Percentiles rank a stretch among this genome's conserved stretches.
Evolutionary conservation across 495 filamentous ascomycete genomes (phyloP).

Genomic region (Lindgomyces ingoldianus): DNA sequence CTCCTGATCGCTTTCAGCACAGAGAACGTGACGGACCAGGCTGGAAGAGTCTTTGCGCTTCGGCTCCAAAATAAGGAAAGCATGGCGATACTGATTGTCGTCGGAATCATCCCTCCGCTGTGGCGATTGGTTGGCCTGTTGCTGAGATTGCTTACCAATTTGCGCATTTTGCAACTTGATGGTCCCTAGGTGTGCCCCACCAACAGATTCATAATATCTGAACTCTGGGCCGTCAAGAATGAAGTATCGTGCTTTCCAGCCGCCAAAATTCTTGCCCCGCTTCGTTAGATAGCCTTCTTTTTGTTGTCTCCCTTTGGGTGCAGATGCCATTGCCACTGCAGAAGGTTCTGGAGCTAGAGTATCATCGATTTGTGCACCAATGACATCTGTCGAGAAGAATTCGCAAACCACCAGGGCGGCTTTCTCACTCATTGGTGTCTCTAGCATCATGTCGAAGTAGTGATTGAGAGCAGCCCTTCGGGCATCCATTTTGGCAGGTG

Average conservation of each 20-base stretch:
- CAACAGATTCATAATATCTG: conserved; percentile 87
- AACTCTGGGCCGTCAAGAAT: conserved; percentile 85
- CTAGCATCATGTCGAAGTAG: conserved; percentile 81
- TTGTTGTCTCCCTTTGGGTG: conserved; percentile 60
- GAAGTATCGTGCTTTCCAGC: conserved; percentile 98
- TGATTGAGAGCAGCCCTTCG: conserved; percentile 76
- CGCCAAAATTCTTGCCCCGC: conserved; percentile 95
- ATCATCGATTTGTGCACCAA: conserved; percentile 71
- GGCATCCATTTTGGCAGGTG: conserved; percentile 90
- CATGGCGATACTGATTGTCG: conserved; percentile 95
- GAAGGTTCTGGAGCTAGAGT: conserved; percentile 39
- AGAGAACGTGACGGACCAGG: conserved; percentile 90
- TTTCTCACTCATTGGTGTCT: conserved; percentile 75
- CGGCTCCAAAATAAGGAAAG: conserved; percentile 90
- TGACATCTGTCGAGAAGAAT: conserved; percentile 82
- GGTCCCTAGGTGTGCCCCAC: conserved; percentile 84
- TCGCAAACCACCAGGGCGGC: conserved; percentile 82
- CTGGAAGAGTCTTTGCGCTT: conserved; percentile 94
- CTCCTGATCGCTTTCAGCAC: conserved; percentile 91
- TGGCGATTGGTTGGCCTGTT: conserved; percentile 62
- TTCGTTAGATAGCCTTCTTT: conserved; percentile 96
- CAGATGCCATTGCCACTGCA: conserved; percentile 50
- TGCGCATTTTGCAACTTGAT: conserved; percentile 90
- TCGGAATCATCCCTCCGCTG: conserved; percentile 66
- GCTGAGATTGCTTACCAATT: conserved; percentile 83